Conservation (phyloP, 2,329 filamentous ascomycete species). For the Ceratocystis lukuohia region DNA sequence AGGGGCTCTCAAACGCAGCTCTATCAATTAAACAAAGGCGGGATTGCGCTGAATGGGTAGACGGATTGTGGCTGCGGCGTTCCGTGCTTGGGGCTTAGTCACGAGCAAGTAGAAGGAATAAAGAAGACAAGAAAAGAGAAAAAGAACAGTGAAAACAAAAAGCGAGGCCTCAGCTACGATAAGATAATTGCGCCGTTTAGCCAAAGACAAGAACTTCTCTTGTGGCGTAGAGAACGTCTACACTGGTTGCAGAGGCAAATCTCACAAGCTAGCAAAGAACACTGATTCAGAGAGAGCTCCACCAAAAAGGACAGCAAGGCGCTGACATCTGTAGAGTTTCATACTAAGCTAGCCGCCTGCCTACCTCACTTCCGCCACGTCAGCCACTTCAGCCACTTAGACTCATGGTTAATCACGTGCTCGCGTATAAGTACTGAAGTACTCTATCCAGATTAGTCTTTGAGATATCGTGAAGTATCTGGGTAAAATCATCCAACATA, state of each 20-base stretch:
- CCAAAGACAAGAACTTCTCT: background rate
- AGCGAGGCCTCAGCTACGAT: background rate
- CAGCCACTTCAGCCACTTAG: too few relatives aligned
- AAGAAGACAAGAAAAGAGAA: background rate
- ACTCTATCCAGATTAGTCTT: too few relatives aligned
- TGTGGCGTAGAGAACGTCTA: background rate
- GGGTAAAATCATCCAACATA: too few relatives aligned
- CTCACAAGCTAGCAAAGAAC: background rate
- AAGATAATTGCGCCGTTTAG: background rate
- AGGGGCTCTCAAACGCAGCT: background rate
- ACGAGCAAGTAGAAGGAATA: background rate
- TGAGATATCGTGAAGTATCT: too few relatives aligned
- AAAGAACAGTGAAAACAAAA: background rate
- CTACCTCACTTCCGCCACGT: too few relatives aligned
- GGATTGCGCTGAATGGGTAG: background rate
- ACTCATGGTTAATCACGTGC: too few relatives aligned
- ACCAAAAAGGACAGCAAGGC: conserved; percentile 15
- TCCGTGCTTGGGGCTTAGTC: background rate
- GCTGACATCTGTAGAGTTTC: too few relatives aligned
- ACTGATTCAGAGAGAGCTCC: background rate
- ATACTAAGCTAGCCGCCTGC: too few relatives aligned
- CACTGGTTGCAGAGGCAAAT: conserved; percentile 2
- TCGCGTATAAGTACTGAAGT: too few relatives aligned
- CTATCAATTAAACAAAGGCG: background rate
- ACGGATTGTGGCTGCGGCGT: too few relatives aligned